These are phyloP conservation scores for Bertia moriformis DNA, from an alignment of 2,329 filamentous ascomycete species.

Conservation along the genomic window DNA sequence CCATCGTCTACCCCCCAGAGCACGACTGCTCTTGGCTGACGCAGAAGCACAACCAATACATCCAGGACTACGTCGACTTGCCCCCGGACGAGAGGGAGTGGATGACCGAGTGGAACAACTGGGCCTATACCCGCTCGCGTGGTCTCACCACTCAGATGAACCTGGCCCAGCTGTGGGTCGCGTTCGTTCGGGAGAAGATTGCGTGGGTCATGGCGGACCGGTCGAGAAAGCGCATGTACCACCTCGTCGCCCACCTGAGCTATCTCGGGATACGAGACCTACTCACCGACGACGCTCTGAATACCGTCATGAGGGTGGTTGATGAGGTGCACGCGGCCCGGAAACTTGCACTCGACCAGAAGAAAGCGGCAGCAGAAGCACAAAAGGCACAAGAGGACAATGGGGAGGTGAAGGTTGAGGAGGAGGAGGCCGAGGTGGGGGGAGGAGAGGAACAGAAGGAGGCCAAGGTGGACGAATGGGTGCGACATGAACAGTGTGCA, in stretches of 20 bases:
- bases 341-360: no score
- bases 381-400: no score
- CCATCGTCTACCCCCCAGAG: no score
- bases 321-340: no score
- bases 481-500: no score
- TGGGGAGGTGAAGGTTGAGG: no score
- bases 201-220: conserved; percentile 33
- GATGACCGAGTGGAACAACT: conserved; percentile 43
- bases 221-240: conserved; percentile 30
- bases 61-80: conserved; percentile 41
- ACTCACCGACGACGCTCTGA: conserved; percentile 26
- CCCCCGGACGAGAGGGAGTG: conserved; percentile 39
- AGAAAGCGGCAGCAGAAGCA: no score
- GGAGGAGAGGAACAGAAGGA: no score
- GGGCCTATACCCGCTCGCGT: conserved; percentile 33
- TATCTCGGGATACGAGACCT: conserved; percentile 32
- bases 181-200: conserved; percentile 33
- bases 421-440: no score
- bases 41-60: conserved; percentile 41
- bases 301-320: no score
- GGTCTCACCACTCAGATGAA: conserved; percentile 35
- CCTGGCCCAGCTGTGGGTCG: conserved; percentile 33
- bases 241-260: conserved; percentile 38
- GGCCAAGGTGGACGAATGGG: no score
- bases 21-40: conserved; percentile 40